Evolutionary conservation across 257 asterid genomes (phyloP).

Genomic region (Solanum dulcamara): DNA sequence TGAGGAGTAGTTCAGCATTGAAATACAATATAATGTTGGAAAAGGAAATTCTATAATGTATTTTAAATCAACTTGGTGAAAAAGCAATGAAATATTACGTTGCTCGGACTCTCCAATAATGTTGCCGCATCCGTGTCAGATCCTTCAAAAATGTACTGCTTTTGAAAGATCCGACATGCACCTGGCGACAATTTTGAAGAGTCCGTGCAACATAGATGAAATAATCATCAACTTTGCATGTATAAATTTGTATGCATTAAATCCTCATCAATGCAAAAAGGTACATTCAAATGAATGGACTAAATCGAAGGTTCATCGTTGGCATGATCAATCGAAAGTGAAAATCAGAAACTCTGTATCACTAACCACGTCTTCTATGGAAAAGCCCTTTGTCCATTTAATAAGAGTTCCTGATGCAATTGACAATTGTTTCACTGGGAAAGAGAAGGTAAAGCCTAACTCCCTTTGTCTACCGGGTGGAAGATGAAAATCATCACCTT

Average conservation of each 20-base stretch:
- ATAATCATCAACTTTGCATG: not conserved
- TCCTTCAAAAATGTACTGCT: not conserved
- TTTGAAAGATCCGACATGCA: not conserved
- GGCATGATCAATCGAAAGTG: not conserved
- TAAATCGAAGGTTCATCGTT: not conserved
- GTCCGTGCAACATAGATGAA: not conserved
- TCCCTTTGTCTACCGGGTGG: constrained; percentile 70
- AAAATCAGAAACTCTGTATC: not conserved
- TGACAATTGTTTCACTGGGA: constrained; percentile 76
- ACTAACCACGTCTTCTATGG: constrained; percentile 70
- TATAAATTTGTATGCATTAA: not conserved
- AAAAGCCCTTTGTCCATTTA: constrained; percentile 92
- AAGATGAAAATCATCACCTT: constrained; percentile 48
- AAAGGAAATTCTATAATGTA: not conserved
- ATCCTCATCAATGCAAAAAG: not conserved
- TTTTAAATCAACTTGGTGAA: not conserved
- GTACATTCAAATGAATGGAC: not conserved
- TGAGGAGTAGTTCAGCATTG: not conserved
- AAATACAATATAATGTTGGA: not conserved
- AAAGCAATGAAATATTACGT: not conserved
- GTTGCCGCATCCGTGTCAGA: not conserved
- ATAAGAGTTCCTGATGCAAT: constrained; percentile 76
- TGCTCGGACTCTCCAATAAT: not conserved
- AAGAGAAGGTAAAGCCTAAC: constrained; percentile 94
- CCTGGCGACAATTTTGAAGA: not conserved